phyloP scores from a whole-genome alignment of 2,329 filamentous ascomycete genomes.

The Aspergillus oerlinghausenensis region DNA sequence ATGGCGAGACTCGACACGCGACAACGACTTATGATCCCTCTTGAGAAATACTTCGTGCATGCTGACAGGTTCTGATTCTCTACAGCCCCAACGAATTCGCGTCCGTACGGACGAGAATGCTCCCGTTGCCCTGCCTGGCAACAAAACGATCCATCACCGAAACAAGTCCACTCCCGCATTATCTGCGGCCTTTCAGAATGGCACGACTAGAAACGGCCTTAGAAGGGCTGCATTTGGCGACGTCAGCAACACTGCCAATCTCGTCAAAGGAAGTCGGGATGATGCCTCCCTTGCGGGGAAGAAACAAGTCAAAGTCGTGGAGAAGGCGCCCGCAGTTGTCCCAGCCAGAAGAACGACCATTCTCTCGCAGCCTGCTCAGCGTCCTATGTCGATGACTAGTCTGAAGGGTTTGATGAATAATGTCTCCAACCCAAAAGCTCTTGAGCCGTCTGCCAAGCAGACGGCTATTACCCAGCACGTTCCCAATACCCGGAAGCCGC shows the following conservation, averaged over 20 bases:
- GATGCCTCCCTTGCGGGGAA: slow-evolving; percentile 51
- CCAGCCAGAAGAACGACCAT: slow-evolving; percentile 43
- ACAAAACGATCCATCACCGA: slow-evolving; percentile 67
- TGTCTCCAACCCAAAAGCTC: slow-evolving; percentile 26
- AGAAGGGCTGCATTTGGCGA: slow-evolving; percentile 80
- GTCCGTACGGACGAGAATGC: slow-evolving; percentile 68
- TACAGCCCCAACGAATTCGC: slow-evolving; percentile 66
- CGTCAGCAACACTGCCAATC: slow-evolving; percentile 63
- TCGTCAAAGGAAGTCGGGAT: slow-evolving; percentile 46
- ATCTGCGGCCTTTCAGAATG: slow-evolving; percentile 51
- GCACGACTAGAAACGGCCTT: slow-evolving; percentile 57
- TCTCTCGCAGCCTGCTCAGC: slow-evolving; percentile 58
- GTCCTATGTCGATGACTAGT: slow-evolving; percentile 44
- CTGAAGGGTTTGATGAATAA: slow-evolving; percentile 37
- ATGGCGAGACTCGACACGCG: not conserved
- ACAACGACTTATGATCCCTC: not conserved
- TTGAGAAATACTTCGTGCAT: not conserved
- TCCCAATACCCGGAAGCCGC: slow-evolving; percentile 43
- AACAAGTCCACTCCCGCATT: slow-evolving; percentile 72
- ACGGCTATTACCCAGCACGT: slow-evolving; percentile 25
- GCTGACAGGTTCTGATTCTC: not conserved
- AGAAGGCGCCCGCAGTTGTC: slow-evolving; percentile 25
- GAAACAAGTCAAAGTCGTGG: slow-evolving; percentile 30
- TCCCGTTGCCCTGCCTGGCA: slow-evolving; percentile 43
- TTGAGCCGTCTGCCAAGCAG: slow-evolving; percentile 31